A percentile compares a stretch with the other conserved stretches of the same genome.
Conservation (phyloP, 169 alveolate species). For the Cryptosporidium sp. region DNA sequence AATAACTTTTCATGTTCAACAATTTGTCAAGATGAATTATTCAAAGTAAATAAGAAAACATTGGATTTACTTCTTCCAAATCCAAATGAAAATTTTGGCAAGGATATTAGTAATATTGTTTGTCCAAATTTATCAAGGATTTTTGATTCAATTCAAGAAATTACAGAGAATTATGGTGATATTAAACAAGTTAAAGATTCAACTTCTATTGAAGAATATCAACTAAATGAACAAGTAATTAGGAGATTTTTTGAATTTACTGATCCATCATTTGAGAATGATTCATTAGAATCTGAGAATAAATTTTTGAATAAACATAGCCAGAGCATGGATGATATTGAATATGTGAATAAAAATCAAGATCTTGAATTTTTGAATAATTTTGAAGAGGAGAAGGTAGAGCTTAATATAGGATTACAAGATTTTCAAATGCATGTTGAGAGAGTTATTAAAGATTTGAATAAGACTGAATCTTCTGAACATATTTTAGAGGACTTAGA, state of each 20-base stretch:
- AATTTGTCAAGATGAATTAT: not conserved
- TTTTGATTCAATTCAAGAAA: constrained; percentile 25
- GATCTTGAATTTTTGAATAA: not conserved
- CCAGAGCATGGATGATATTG: not conserved
- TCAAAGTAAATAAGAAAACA: constrained; percentile 9
- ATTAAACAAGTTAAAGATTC: not conserved
- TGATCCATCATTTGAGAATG: not conserved
- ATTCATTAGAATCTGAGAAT: not conserved
- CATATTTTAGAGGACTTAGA: not conserved
- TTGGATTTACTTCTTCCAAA: constrained; percentile 5
- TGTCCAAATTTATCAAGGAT: constrained; percentile 6
- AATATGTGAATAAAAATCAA: not conserved
- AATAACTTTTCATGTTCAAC: not conserved
- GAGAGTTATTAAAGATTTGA: not conserved
- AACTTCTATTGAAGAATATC: not conserved
- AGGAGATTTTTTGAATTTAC: not conserved
- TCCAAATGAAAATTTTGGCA: not conserved
- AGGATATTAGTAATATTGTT: not conserved
- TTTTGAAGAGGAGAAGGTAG: not conserved
- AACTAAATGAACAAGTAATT: not conserved
- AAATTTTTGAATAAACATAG: not conserved
- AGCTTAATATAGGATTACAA: not conserved
- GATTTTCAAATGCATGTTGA: not conserved
- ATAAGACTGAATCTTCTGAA: not conserved
- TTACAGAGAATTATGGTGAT: not conserved